These are phyloP conservation scores for Septoria linicola DNA, from an alignment of 2,329 filamentous ascomycete genomes.

Conservation along the genomic window DNA sequence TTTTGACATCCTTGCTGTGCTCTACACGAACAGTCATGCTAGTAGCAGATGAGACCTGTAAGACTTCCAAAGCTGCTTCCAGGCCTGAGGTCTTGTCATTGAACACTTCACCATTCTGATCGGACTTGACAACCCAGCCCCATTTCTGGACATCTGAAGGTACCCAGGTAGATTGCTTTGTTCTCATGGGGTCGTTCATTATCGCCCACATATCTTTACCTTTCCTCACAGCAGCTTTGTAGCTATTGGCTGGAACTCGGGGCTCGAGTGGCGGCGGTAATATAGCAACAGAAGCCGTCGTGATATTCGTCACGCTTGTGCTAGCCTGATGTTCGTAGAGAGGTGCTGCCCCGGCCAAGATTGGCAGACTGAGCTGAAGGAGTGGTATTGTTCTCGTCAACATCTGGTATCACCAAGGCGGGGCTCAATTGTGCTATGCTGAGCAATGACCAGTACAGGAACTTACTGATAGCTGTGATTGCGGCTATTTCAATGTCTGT, in stretches of 20 bases:
- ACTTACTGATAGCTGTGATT: too few species aligned
- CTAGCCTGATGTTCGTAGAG: too few species aligned
- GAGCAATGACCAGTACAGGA: too few species aligned
- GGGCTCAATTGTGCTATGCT: too few species aligned
- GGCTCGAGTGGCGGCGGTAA: neutral
- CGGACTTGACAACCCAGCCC: slow-evolving; percentile 9
- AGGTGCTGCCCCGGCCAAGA: too few species aligned
- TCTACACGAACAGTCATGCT: slow-evolving; percentile 1
- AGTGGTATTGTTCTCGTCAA: too few species aligned
- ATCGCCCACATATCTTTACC: slow-evolving; percentile 2
- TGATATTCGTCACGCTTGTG: too few species aligned
- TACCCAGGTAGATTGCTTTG: slow-evolving; percentile 4
- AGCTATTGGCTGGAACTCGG: slow-evolving; percentile 8
- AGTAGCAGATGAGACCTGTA: neutral
- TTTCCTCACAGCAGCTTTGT: slow-evolving; percentile 8
- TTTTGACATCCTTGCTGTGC: slow-evolving; percentile 4
- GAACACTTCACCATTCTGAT: slow-evolving; percentile 8
- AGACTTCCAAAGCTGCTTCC: neutral
- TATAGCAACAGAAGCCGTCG: too few species aligned
- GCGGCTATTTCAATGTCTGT: too few species aligned
- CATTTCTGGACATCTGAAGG: slow-evolving; percentile 4
- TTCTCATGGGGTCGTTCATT: slow-evolving; percentile 3
- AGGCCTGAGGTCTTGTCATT: slow-evolving; percentile 12
- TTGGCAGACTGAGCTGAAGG: too few species aligned
- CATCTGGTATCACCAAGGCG: too few species aligned